Evolutionary conservation across 2,329 filamentous ascomycete genomes (phyloP), one percentile per base, ranked within the genome.

Genomic region (Beauveria bassiana): DNA sequence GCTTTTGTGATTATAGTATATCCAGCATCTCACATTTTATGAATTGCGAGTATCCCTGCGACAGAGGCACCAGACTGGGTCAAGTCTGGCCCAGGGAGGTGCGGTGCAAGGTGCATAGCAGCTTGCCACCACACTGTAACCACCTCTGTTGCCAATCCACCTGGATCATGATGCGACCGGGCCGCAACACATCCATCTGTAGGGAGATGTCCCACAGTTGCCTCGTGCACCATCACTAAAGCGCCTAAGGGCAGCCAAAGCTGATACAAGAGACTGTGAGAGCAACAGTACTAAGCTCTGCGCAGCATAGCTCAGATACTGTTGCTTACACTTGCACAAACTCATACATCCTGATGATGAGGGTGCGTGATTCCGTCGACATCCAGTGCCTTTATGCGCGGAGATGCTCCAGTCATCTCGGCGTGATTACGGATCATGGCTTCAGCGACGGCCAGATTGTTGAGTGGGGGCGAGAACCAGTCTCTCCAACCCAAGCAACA

Each of bases 351-450:
- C 62, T 43, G 62, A 61, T 63, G 58, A 34, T 34, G 54, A 64
- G 63, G 61, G 64, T 68, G 67, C 66, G 66, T 70, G 66, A 68
- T 71, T 70, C 71, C 74, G 72, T 75, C 70, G 74, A 77, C 78
- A 79, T 63, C 75, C 76, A 75, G 77, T 78, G 77, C 73, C 77
- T 70, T 70, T 71, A 67, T 69, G 70, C 68, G 64, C 64, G 66
- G 67, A 65, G 55, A 70, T 73, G 78, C 75, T 65, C 73, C 75
- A 66, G 76, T 77, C 77, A 75, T 70, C 68, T 65, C 65, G 65
- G 67, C 66, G 66, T 68, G 68, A 70, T 70, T 70, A 74, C 69
- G 69, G 71, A 74, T 75, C 70, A 70, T 68, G 63, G 62, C 66
- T 66, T 70, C 56, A 63, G 68, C 62, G 69, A 72, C 71, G 71